Percentiles rank a stretch among this genome's conserved stretches.
These are phyloP conservation scores for Phytophthora pseudosyringae DNA, from an alignment of 352 stramenopile genomes.

Conservation along the genomic window DNA sequence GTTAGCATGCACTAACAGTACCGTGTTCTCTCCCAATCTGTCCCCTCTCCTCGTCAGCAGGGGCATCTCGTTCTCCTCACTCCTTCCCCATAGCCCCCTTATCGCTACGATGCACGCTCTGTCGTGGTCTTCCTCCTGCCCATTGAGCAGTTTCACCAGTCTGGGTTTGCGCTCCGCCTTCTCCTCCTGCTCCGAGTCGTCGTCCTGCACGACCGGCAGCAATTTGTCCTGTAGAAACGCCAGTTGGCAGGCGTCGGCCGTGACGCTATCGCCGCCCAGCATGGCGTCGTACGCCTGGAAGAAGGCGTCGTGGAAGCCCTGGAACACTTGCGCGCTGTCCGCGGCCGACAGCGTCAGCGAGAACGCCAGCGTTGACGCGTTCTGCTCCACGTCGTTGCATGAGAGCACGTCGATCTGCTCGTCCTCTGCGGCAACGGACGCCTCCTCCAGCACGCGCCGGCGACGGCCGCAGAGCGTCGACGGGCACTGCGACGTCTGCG, in stretches of 20 bases:
- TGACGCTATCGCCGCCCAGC: constrained; percentile 61
- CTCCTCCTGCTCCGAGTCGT: constrained; percentile 36
- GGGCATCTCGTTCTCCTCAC: constrained; percentile 51
- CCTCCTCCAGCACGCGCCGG: constrained; percentile 18
- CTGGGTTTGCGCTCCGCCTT: constrained; percentile 40
- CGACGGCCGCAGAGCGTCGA: constrained; percentile 21
- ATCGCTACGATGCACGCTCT: constrained; percentile 54
- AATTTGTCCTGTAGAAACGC: constrained; percentile 71
- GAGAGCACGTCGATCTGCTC: constrained; percentile 45
- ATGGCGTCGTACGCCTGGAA: constrained; percentile 74
- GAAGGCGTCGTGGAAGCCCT: constrained; percentile 64
- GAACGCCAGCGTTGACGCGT: constrained; percentile 35
- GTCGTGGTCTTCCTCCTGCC: constrained; percentile 39
- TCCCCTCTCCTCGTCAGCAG: constrained; percentile 63
- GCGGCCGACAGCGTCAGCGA: constrained; percentile 50
- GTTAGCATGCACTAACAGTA: constrained; percentile 66
- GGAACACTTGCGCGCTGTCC: constrained; percentile 49
- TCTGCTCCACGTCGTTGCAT: constrained; percentile 44
- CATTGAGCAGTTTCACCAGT: constrained; percentile 56
- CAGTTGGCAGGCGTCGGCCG: constrained; percentile 65
- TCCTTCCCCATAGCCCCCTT: constrained; percentile 39
- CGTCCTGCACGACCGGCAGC: constrained; percentile 44
- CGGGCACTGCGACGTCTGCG: constrained; percentile 25
- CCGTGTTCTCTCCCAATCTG: constrained; percentile 43
- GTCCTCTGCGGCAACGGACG: constrained; percentile 8